Conservation (phyloP, 306 rosid genomes). For the Pyrus communis region DNA sequence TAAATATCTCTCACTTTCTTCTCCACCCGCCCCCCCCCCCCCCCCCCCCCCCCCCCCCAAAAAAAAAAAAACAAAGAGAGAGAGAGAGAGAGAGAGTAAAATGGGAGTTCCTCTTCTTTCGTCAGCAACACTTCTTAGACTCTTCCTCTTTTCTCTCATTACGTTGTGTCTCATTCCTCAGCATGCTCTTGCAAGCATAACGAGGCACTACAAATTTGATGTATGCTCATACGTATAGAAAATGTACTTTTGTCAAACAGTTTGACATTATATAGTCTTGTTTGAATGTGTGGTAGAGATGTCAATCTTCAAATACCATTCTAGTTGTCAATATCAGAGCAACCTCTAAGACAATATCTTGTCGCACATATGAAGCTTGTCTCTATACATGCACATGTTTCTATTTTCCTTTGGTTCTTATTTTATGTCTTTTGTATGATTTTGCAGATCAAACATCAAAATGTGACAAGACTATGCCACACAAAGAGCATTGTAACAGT, state of each 20-base stretch:
- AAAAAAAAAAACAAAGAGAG: neutral
- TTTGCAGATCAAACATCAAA: slow-evolving; percentile 35
- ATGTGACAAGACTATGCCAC: slow-evolving; percentile 59
- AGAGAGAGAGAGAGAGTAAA: neutral
- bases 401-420: neutral
- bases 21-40: too few relatives aligned
- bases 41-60: too few relatives aligned
- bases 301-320: too few relatives aligned
- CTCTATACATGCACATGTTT: neutral
- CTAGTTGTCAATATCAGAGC: neutral
- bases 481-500: slow-evolving; percentile 55
- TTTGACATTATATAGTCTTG: neutral
- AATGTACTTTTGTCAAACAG: neutral
- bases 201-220: slow-evolving; percentile 58
- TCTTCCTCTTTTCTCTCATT: slow-evolving; percentile 21
- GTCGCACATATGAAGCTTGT: neutral
- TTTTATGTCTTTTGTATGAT: neutral
- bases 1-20: neutral
- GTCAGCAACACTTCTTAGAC: slow-evolving; percentile 7
- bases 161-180: slow-evolving; percentile 18
- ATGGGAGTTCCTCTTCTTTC: slow-evolving; percentile 26
- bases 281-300: neutral
- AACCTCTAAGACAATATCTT: neutral
- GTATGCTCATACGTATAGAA: slow-evolving; percentile 16
- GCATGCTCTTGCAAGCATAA: slow-evolving; percentile 35